Evolutionary conservation across 768 basidiomycete genomes (phyloP), one percentile per base, ranked within the genome.

Genomic region (Cytidiella melzeri): DNA sequence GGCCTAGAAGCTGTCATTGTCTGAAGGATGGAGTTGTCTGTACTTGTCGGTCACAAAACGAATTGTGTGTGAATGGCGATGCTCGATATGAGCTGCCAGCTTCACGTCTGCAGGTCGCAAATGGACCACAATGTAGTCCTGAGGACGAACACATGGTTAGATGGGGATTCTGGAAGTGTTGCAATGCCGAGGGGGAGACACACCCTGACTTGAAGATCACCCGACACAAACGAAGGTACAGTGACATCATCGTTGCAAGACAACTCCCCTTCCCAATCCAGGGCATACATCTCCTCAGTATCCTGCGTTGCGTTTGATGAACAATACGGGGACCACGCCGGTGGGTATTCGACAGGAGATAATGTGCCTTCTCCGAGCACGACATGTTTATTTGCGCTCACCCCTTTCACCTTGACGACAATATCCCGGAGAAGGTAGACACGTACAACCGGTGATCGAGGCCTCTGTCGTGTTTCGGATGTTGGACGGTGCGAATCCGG

Each of bases 211-310:
- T 64, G 59, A 48, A 81, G 61, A 37, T 70, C 68, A 10, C 62
- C 70, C 1, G 73, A 69, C 25, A 47, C 57, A 63, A 84, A 85
- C 7, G 75, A 66, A 23, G 75, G 74, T 38, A 68, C 67, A 1
- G 61, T 63, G 37, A 73, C 61, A 36, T 73, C 65, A n/a, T 67
- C 57, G 10, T 61, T 55, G 41, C 69, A 66, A 24, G 57, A 59
- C 13, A 83, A 51, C 48, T 76, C 72, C 11, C 83, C 84, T 52
- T 78, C 79, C 75, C 82, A 87, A 54, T 84, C 81, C 2, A 84
- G 64, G 53, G 74, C 70, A 11, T 36, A 28, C 41, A 69, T 64
- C 19, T 58, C 55, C 40, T 61, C 64, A 7, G 30, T 15, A 34
- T 34, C 13, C 48, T 7, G 15, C 15, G 30, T 7, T 34, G 30